These are phyloP conservation scores for Sporothrix phasma DNA, from an alignment of 2,329 filamentous ascomycete species.

Conservation along the genomic window DNA sequence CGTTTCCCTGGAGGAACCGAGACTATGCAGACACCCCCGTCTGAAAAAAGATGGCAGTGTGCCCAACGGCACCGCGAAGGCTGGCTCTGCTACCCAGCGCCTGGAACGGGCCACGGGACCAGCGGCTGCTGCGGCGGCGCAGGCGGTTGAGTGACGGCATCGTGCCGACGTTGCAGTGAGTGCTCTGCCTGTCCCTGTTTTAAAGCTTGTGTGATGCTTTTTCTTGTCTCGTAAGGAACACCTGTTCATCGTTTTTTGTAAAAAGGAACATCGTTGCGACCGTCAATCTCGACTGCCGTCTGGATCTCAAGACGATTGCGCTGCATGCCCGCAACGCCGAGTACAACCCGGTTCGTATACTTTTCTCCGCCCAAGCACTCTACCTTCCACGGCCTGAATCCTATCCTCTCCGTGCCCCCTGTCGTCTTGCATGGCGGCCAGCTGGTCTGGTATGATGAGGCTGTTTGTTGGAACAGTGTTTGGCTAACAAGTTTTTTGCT, in stretches of 20 bases:
- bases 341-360: slow-evolving; percentile 61
- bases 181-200: slow-evolving; percentile 36
- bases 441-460: neutral
- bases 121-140: slow-evolving; percentile 66
- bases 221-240: slow-evolving; percentile 17
- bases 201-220: neutral
- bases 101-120: slow-evolving; percentile 17
- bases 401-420: neutral
- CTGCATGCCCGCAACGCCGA: slow-evolving; percentile 97
- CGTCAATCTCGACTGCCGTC: slow-evolving; percentile 93
- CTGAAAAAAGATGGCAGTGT: slow-evolving; percentile 20
- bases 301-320: slow-evolving; percentile 98
- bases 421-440: neutral
- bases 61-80: slow-evolving; percentile 17
- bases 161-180: slow-evolving; percentile 86
- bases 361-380: slow-evolving; percentile 7
- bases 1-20: slow-evolving; percentile 59
- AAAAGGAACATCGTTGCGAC: slow-evolving; percentile 97
- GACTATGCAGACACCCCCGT: slow-evolving; percentile 19
- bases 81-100: slow-evolving; percentile 14
- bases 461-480: slow-evolving; percentile 12
- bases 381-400: neutral
- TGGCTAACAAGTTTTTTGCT: slow-evolving; percentile 12
- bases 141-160: slow-evolving; percentile 76
- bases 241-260: slow-evolving; percentile 18